These are phyloP conservation scores for Clavispora phyllophila DNA, from an alignment of 805 yeast species.

Conservation along the genomic window DNA sequence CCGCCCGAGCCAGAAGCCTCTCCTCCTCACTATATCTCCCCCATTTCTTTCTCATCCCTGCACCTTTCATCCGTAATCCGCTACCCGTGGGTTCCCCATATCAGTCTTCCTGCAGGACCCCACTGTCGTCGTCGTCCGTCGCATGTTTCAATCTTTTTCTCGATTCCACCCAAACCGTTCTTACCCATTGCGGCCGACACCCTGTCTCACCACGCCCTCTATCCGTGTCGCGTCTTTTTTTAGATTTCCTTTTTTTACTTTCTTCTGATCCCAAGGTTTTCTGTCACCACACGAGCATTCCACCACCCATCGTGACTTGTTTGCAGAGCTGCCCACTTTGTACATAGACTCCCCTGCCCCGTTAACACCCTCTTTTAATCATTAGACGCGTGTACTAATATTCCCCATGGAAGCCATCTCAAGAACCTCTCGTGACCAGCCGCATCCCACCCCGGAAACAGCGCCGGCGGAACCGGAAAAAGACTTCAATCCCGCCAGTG, in stretches of 20 bases:
- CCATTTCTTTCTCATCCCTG: too few relatives aligned
- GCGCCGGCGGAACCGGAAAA: not conserved
- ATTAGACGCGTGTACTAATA: not conserved
- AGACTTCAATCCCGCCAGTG: constrained; percentile 51
- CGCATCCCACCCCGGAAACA: not conserved
- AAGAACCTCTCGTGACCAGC: not conserved
- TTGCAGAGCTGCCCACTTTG: not conserved
- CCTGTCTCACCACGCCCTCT: not conserved
- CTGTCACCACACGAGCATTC: not conserved
- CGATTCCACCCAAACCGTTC: not conserved
- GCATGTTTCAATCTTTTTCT: not conserved
- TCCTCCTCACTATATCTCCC: too few relatives aligned
- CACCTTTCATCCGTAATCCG: too few relatives aligned
- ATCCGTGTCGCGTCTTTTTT: not conserved
- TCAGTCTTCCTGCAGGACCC: not conserved
- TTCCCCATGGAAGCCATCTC: not conserved
- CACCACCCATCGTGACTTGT: not conserved
- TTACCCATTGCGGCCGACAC: not conserved
- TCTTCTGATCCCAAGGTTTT: not conserved
- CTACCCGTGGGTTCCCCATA: not conserved
- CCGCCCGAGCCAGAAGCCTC: too few relatives aligned
- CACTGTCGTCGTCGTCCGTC: not conserved
- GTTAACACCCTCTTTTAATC: not conserved
- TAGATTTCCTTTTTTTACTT: not conserved
- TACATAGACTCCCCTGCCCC: not conserved